Evolutionary conservation across 2,329 filamentous ascomycete genomes (phyloP), one percentile per base, ranked within the genome.

Genomic region (Didymella pomorum): DNA sequence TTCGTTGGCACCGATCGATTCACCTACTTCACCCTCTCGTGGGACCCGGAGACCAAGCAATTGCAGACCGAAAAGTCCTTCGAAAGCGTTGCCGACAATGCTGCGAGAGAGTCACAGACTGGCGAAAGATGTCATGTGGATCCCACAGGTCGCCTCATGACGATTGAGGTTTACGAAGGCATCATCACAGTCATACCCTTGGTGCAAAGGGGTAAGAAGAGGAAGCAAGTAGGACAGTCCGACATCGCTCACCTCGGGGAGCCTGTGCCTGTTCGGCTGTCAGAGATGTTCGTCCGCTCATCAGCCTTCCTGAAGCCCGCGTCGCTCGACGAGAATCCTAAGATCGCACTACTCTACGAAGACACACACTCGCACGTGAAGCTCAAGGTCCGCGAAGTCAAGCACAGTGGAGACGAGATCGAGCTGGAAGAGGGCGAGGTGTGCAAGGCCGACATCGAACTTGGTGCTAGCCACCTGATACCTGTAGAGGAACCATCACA

Each of bases 1-100:
- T 97, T 99, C 73, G 85, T 99, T 56, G 94, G 93, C 48, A 99
- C 95, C 45, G 90, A 97, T 73, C 87, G 90, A 54, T 90, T 91
- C 67, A 89, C 93, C 70, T 98, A 97, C 79, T 97, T 98, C 76
- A 96, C 92, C 1, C 78, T 97, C 20, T 87, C 84, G 16, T 99
- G 95, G 93, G 88, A 97, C 68, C 71, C 83, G 0, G 77, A 84
- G 1, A 78, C 71, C 23, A 82, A 80, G 20, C 78, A 83, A 52
- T 76, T 88, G 14, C 78, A 78, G 35, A 89, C 86, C 3, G 73
- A 87, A 64, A 83, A 86, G 76, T 83, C 80, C 59, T 86, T 84
- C 74, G 80, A 85, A 42, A 84, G 89, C 67, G 79, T 89, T 54
- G 81, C 85, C 31, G 85, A 88, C 68, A 84, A 84, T 68, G 83